These are phyloP conservation scores for Kregervanrija delftensis DNA, from an alignment of 805 yeast genomes.

Conservation along the genomic window DNA sequence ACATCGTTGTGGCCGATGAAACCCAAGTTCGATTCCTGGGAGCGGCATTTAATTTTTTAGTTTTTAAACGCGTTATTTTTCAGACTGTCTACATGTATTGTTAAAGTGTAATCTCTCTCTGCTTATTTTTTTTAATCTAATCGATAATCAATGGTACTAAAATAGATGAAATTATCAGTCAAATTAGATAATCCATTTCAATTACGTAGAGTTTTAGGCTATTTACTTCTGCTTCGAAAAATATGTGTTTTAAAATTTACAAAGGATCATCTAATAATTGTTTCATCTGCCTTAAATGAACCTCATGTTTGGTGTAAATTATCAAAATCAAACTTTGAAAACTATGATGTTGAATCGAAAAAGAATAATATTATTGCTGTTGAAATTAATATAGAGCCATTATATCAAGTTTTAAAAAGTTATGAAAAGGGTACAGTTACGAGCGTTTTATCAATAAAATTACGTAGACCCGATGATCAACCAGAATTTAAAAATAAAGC, in stretches of 20 bases:
- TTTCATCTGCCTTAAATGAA: conserved; percentile 46
- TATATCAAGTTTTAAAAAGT: conserved; percentile 50
- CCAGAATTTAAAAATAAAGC: conserved; percentile 26
- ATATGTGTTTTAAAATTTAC: conserved; percentile 52
- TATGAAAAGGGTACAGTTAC: conserved; percentile 48
- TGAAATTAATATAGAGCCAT: conserved; percentile 56
- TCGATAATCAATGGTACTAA: no score
- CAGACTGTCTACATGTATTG: no score
- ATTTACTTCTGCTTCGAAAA: conserved; percentile 39
- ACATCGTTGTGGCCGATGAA: conserved; percentile 19
- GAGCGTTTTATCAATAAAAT: conserved; percentile 40
- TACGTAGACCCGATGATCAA: conserved; percentile 23
- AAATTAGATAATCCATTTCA: conserved; percentile 17
- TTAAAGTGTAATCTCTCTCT: no score
- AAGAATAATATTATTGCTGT: conserved; percentile 49
- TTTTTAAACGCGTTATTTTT: not conserved
- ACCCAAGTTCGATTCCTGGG: conserved; percentile 21
- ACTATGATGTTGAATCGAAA: conserved; percentile 43
- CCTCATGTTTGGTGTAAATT: conserved; percentile 68
- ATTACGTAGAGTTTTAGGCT: conserved; percentile 19
- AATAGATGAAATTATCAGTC: conserved; percentile 22
- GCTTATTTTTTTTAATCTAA: no score
- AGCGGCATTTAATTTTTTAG: conserved; percentile 11
- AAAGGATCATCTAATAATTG: conserved; percentile 39
- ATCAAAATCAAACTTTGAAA: conserved; percentile 38